Conservation (phyloP, 1,139 yeast species). For the Kluyveromyces sp. region DNA sequence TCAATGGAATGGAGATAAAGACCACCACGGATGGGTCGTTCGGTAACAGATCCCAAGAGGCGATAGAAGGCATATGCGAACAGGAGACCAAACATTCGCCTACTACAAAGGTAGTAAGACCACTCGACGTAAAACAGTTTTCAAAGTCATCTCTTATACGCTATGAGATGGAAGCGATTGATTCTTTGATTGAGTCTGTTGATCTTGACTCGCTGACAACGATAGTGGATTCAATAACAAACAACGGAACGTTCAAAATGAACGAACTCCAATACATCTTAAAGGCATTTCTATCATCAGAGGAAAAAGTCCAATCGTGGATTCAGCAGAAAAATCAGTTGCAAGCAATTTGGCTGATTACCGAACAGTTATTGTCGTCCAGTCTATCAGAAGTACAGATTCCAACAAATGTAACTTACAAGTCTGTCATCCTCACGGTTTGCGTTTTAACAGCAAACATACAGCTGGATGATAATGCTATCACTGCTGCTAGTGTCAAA, state of each 20-base stretch:
- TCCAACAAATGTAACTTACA: slow-evolving; percentile 24
- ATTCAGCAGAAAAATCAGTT: slow-evolving; percentile 19
- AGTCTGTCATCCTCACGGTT: slow-evolving; percentile 21
- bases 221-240: slow-evolving; percentile 19
- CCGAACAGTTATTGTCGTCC: slow-evolving; percentile 21
- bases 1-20: slow-evolving; percentile 4
- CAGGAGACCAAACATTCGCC: neutral
- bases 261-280: slow-evolving; percentile 24
- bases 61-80: neutral
- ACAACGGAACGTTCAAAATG: slow-evolving; percentile 25
- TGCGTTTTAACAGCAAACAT: slow-evolving; percentile 16
- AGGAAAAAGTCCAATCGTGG: slow-evolving; percentile 19
- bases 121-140: neutral
- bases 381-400: slow-evolving; percentile 20
- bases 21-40: neutral
- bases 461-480: slow-evolving; percentile 9
- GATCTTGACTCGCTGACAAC: slow-evolving; percentile 16
- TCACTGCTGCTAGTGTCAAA: slow-evolving; percentile 1
- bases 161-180: slow-evolving; percentile 17
- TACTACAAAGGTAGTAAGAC: neutral
- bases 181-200: slow-evolving; percentile 7
- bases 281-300: slow-evolving; percentile 15
- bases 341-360: slow-evolving; percentile 15
- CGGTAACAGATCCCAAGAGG: slow-evolving; percentile 5
- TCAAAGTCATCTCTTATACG: slow-evolving; percentile 12